These are phyloP conservation scores for Apiospora rasikravindrae DNA, from an alignment of 2,329 filamentous ascomycete genomes.

Conservation along the genomic window DNA sequence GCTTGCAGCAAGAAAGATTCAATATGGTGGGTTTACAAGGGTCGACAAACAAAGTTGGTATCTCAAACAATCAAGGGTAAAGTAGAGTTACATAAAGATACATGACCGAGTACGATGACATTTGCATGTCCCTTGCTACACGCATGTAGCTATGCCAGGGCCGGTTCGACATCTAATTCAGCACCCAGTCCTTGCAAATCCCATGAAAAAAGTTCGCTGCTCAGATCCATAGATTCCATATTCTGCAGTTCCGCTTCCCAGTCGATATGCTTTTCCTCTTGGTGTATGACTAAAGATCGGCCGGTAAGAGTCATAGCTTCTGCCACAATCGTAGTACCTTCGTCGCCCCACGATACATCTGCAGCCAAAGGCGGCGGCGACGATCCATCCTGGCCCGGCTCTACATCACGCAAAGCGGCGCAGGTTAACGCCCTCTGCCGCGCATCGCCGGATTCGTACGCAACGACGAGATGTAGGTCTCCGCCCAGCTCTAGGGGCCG, in stretches of 20 bases:
- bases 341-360: background rate
- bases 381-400: background rate
- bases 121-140: background rate
- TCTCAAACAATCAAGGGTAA: background rate
- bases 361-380: too few species aligned
- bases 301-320: background rate
- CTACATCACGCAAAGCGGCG: background rate
- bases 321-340: background rate
- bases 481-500: background rate
- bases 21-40: background rate
- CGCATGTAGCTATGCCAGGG: background rate
- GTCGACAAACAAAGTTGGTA: background rate
- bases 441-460: background rate
- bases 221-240: background rate
- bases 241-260: background rate
- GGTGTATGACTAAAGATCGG: background rate
- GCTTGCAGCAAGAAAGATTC: background rate
- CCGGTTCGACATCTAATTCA: background rate
- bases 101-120: background rate
- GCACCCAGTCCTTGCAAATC: background rate
- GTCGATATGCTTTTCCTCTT: background rate
- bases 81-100: background rate
- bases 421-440: background rate
- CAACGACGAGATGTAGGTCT: background rate
- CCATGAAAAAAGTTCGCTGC: background rate